phyloP scores from a whole-genome alignment of 768 basidiomycete genomes.

The Tulasnella sp. region DNA sequence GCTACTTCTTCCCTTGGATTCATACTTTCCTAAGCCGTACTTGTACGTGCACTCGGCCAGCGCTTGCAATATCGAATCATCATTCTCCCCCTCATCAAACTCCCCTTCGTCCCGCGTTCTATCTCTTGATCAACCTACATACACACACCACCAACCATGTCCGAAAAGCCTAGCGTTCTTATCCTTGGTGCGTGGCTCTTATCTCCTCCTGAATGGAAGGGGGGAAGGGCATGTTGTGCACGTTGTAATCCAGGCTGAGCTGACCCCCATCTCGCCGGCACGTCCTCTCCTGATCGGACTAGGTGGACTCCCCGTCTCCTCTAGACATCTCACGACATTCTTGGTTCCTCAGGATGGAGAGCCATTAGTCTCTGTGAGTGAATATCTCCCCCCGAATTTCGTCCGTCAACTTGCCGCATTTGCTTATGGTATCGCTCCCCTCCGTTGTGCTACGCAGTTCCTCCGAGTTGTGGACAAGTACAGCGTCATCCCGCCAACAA shows the following conservation, averaged over 20 bases:
- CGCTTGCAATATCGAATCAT: neutral
- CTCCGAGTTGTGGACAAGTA: conserved; percentile 68
- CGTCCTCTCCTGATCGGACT: conserved; percentile 1
- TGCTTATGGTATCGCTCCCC: neutral
- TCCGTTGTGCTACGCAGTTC: conserved; percentile 37
- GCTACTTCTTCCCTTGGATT: neutral
- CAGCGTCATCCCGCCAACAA: conserved; percentile 65
- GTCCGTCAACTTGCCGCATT: neutral
- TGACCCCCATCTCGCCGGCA: neutral
- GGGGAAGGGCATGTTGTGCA: neutral
- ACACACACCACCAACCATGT: conserved; percentile 28
- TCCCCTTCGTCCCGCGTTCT: conserved; percentile 22
- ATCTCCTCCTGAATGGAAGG: neutral
- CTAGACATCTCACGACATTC: conserved; percentile 58
- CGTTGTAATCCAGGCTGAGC: conserved; percentile 17
- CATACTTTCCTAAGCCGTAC: neutral
- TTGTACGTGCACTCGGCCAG: neutral
- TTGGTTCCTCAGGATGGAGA: conserved; percentile 63
- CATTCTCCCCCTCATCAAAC: conserved; percentile 10
- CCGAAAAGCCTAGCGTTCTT: conserved; percentile 55
- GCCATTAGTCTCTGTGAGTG: conserved; percentile 63
- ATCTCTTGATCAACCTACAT: neutral
- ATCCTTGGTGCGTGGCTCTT: conserved; percentile 55
- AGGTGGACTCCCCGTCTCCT: conserved; percentile 79
- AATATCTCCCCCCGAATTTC: neutral